phyloP scores from a whole-genome alignment of 768 basidiomycete genomes.

The Boletus reticuloceps region DNA sequence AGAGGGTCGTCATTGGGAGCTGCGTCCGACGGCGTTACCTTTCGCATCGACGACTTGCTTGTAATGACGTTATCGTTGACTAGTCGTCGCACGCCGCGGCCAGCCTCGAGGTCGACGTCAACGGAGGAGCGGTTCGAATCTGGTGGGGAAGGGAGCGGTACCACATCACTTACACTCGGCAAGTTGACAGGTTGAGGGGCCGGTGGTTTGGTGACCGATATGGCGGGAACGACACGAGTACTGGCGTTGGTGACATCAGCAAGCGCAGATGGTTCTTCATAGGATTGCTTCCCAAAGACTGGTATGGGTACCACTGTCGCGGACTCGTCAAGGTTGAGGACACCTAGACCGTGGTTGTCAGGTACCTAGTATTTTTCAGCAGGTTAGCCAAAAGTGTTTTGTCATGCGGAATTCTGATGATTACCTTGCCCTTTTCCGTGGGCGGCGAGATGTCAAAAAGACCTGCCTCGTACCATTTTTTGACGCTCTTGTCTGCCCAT shows the following conservation, averaged over 20 bases:
- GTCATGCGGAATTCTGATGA: slow-evolving; percentile 11
- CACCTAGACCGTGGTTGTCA: slow-evolving; percentile 45
- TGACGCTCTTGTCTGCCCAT: slow-evolving; percentile 86
- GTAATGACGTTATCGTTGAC: slow-evolving; percentile 12
- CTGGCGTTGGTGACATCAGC: slow-evolving; percentile 23
- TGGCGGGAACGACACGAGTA: slow-evolving; percentile 43
- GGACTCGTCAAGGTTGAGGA: slow-evolving; percentile 40
- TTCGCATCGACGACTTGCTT: slow-evolving; percentile 10
- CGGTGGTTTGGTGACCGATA: slow-evolving; percentile 68
- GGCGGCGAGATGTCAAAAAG: slow-evolving; percentile 50
- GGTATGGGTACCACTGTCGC: slow-evolving; percentile 64
- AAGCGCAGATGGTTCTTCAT: slow-evolving; percentile 20
- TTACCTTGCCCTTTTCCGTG: slow-evolving; percentile 48
- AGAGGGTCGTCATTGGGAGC: slow-evolving; percentile 14
- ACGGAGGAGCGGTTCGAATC: slow-evolving; percentile 42
- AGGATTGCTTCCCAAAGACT: slow-evolving; percentile 41
- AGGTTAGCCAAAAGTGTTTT: slow-evolving; percentile 16
- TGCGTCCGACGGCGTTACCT: slow-evolving; percentile 6
- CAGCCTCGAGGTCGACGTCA: slow-evolving; percentile 37
- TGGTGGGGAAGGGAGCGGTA: slow-evolving; percentile 41
- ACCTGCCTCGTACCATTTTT: slow-evolving; percentile 83
- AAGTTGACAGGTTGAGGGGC: slow-evolving; percentile 68
- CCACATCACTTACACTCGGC: slow-evolving; percentile 62
- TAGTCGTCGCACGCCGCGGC: slow-evolving; percentile 40
- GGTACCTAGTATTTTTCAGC: slow-evolving; percentile 31